Percentiles rank a stretch among this genome's conserved stretches.
These are phyloP conservation scores for Lanzia echinophila DNA, from an alignment of 2,329 filamentous ascomycete genomes.

Conservation along the genomic window DNA sequence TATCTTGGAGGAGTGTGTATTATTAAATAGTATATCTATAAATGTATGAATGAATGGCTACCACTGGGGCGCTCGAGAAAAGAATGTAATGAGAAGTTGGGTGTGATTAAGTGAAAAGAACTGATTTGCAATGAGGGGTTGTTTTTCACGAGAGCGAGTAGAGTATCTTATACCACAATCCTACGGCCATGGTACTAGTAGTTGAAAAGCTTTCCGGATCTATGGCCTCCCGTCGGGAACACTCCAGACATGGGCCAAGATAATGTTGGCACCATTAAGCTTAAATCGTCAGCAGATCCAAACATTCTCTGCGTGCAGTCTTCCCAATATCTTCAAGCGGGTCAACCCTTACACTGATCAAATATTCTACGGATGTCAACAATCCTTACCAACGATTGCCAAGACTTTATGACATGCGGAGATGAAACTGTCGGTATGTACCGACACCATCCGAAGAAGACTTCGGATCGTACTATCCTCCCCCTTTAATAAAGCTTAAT, in stretches of 20 bases:
- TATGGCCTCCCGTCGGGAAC: slow-evolving; percentile 18
- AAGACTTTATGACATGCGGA: slow-evolving; percentile 18
- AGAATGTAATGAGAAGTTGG: slow-evolving; percentile 22
- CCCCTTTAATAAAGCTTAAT: no score
- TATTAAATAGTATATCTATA: slow-evolving; percentile 10
- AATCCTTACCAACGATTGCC: slow-evolving; percentile 1
- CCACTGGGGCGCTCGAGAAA: slow-evolving; percentile 28
- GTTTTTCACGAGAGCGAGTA: no score
- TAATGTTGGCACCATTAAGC: slow-evolving; percentile 19
- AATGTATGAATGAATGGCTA: slow-evolving; percentile 22
- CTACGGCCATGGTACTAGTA: slow-evolving; percentile 3
- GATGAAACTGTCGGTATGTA: slow-evolving; percentile 15
- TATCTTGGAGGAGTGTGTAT: background rate
- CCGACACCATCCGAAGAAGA: slow-evolving; percentile 12
- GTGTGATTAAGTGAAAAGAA: background rate
- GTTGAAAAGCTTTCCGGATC: slow-evolving; percentile 17
- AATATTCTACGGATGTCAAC: no score
- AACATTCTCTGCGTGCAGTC: no score
- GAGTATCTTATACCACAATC: background rate
- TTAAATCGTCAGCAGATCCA: background rate
- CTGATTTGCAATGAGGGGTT: no score
- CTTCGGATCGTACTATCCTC: no score
- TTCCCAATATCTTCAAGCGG: no score
- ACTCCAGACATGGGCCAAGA: slow-evolving; percentile 6
- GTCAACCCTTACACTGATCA: no score